Percentiles rank a stretch among this genome's conserved stretches.
Conservation (phyloP, 352 stramenopile species). For the Globisporangium perplexum region DNA sequence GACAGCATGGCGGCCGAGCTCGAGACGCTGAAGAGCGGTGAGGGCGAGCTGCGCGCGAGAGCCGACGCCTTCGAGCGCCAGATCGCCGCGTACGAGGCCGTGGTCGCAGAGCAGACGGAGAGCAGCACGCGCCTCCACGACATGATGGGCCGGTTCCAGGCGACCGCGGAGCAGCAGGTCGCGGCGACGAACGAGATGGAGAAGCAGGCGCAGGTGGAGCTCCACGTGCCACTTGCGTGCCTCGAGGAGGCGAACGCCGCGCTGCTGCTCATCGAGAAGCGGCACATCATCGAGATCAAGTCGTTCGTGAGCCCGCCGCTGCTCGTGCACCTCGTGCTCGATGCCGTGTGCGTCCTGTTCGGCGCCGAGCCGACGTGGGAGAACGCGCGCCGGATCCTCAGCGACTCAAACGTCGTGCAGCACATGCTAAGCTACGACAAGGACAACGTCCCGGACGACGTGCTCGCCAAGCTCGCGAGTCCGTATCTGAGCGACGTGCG, state of each 20-base stretch:
- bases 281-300: conserved; percentile 81
- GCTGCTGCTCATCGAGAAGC: conserved; percentile 57
- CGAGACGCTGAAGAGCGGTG: conserved; percentile 28
- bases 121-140: conserved; percentile 38
- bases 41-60: conserved; percentile 15
- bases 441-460: conserved; percentile 39
- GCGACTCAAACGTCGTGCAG: conserved; percentile 65
- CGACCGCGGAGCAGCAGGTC: conserved; percentile 54
- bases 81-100: conserved; percentile 19
- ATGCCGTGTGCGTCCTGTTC: conserved; percentile 71
- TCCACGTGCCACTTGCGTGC: conserved; percentile 51
- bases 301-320: conserved; percentile 70
- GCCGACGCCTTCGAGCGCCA: conserved; percentile 20
- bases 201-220: conserved; percentile 37
- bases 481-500: conserved; percentile 47
- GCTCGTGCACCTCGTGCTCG: conserved; percentile 64
- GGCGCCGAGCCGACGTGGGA: conserved; percentile 68
- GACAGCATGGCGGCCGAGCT: conserved; percentile 28
- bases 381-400: conserved; percentile 52
- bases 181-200: conserved; percentile 63
- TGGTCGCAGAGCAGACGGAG: conserved; percentile 31
- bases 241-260: conserved; percentile 65
- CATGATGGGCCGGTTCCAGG: conserved; percentile 59
- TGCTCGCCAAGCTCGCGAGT: conserved; percentile 31
- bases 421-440: conserved; percentile 71